Evolutionary conservation across 257 asterid genomes (phyloP), one percentile per base, ranked within the genome.

Genomic region (Craterostigma plantagineum): DNA sequence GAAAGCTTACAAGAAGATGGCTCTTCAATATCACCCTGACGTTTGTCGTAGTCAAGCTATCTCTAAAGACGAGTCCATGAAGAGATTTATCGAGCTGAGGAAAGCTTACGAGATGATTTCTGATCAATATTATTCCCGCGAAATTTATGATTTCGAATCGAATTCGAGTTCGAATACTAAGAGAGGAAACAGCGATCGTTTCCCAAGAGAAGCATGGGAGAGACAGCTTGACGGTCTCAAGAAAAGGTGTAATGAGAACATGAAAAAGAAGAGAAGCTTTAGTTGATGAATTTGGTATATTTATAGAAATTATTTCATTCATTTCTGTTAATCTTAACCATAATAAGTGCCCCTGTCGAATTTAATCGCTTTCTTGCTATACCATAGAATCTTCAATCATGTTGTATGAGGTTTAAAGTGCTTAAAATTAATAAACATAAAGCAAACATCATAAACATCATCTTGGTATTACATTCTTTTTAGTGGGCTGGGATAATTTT

Each of bases 11-110:
- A 62, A 65, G 57, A 46, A 48, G 30, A 59, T 56, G 64, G 72
- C 75, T 40, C 70, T 57, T 43, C 63, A 55, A 40, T 60, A 54
- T 43, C 81, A 73, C 46, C 81, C 81, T 1, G 81, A 73, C 51
- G 61, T 50, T 23, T 23, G 30, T n/a, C n/a, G n/a, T 6, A 59
- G 67, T 45, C 34, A n/a, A n/a, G n/a, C 34, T 9, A 46, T 59
- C 0, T 41, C 45, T 0, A 59, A 62, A 44, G 65, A 60, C 41
- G 81, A 73, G 36, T 65, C 69, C 0, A 59, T 71, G 7, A 49
- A 42, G 33, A 50, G 59, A 15, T 72, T 72, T 34, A 50, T 72
- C 30, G 67, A 63, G 66, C 11, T 72, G 10, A 55, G 63, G 38
- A 33, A 46, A 33, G 81, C 77, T 1, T 69, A 72, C 33, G 77